These are phyloP conservation scores for Pestalotiopsis sp. DNA, from an alignment of 2,329 filamentous ascomycete species.

Conservation along the genomic window DNA sequence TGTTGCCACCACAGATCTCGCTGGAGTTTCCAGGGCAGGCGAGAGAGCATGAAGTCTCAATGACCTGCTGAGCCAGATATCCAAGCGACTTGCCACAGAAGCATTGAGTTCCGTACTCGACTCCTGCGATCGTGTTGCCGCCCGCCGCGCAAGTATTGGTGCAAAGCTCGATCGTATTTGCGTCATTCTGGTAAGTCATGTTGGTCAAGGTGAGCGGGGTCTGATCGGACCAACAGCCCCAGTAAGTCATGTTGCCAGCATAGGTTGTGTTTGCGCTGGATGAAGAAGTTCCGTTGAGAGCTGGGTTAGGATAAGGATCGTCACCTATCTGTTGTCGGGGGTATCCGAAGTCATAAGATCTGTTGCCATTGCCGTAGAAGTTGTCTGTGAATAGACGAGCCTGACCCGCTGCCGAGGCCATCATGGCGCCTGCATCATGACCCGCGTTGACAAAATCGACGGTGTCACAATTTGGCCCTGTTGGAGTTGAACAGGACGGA, in stretches of 20 bases:
- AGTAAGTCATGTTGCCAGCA: slow-evolving; percentile 11
- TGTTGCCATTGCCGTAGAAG: slow-evolving; percentile 10
- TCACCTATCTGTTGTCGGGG: slow-evolving; percentile 3
- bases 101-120: slow-evolving; percentile 56
- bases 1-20: slow-evolving; percentile 56
- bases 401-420: slow-evolving; percentile 1
- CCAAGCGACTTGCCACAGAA: slow-evolving; percentile 50
- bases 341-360: slow-evolving; percentile 9
- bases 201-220: not conserved
- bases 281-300: not conserved
- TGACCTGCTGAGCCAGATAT: not conserved
- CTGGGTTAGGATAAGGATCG: slow-evolving; percentile 8
- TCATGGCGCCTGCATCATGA: slow-evolving; percentile 6
- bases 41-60: not conserved
- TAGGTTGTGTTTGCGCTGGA: not conserved
- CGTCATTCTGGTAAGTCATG: not conserved
- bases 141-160: slow-evolving; percentile 44
- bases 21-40: slow-evolving; percentile 49
- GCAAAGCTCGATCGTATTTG: not conserved
- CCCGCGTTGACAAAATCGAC: slow-evolving; percentile 7
- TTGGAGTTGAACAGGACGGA: not conserved
- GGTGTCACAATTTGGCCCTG: slow-evolving; percentile 3
- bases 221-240: slow-evolving; percentile 10
- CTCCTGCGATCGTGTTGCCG: slow-evolving; percentile 54
- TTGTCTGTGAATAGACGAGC: slow-evolving; percentile 13